Evolutionary conservation across 108 stramenopile species (phyloP), one percentile per base, ranked within the genome.

Genomic region (Fragilariopsis cylindrus): DNA sequence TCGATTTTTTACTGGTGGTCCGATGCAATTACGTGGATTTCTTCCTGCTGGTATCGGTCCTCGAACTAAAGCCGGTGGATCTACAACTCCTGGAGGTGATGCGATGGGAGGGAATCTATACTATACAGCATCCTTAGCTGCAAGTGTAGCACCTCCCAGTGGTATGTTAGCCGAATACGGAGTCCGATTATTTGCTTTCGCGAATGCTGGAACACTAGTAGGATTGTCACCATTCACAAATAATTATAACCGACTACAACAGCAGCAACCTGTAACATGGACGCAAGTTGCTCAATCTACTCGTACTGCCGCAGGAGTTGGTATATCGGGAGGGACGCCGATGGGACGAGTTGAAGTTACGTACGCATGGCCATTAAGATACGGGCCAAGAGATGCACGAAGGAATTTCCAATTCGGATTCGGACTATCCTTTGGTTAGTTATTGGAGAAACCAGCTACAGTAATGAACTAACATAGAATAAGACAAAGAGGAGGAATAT

Each of bases 1-100:
- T 84, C 82, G 94, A 54, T 95, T 91, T 72, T 92, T 88, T 74
- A 70, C 90, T 21, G 94, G 94, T 19, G 94, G 94, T 15, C 90
- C 94, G 13, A 76, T 87, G 69, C 87, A 89, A 50, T 70, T 95
- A 4, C 76, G 91, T 57, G 94, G 94, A 7, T 95, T 95, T 80
- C 57, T 86, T 39, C 94, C 90, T 8, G 80, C 86, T 41, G 91
- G 91, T 3, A 91, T 95, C 70, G 94, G 94, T 48, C 94, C 91
- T 8, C 78, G 94, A 45, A 79, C 87, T 43, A 79, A 44, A 16
- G 65, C 19, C 50, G 88, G 88, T 41, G 88, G 86, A 47, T 77
- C 84, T 5, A 69, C 57, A 40, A 82, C 82, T 19, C 88, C 90
- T 13, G 90, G 87, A 21, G 94, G 94, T 21, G 91, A 92, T 75